These are phyloP conservation scores for Macrophomina pseudophaseolina DNA, from an alignment of 2,329 filamentous ascomycete genomes.

Conservation along the genomic window DNA sequence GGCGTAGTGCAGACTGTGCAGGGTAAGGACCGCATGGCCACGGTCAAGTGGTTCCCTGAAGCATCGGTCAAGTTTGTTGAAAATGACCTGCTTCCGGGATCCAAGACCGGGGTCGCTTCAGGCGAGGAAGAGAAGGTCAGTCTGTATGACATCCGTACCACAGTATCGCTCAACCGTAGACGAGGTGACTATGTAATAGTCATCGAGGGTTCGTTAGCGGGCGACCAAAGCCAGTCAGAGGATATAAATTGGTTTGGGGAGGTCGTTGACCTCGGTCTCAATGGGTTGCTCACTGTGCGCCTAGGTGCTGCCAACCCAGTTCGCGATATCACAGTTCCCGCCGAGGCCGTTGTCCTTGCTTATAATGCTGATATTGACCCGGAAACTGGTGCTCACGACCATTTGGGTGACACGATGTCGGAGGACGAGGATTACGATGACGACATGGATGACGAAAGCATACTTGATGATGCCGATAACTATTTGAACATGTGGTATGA, in stretches of 20 bases:
- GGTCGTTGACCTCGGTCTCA: conserved; percentile 58
- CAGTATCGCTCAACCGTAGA: conserved; percentile 54
- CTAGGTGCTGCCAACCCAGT: conserved; percentile 57
- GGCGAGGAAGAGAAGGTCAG: conserved; percentile 58
- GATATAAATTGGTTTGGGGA: conserved; percentile 61
- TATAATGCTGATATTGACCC: conserved; percentile 51
- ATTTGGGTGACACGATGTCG: conserved; percentile 23
- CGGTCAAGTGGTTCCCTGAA: conserved; percentile 58
- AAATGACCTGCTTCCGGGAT: conserved; percentile 48
- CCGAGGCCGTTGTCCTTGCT: conserved; percentile 57
- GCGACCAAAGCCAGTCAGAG: neutral
- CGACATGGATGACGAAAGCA: conserved; percentile 28
- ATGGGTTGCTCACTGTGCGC: conserved; percentile 61
- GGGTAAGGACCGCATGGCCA: conserved; percentile 60
- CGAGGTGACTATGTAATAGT: conserved; percentile 61
- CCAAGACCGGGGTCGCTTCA: conserved; percentile 43
- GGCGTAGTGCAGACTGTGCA: conserved; percentile 64
- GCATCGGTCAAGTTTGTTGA: conserved; percentile 40
- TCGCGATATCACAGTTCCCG: conserved; percentile 55
- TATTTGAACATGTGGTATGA: conserved; percentile 35
- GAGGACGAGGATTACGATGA: conserved; percentile 31
- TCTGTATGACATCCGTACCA: conserved; percentile 62
- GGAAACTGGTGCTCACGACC: conserved; percentile 32
- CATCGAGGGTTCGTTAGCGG: conserved; percentile 8
- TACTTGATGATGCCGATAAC: conserved; percentile 28